A percentile compares a stretch with the other conserved stretches of the same genome.
phyloP scores from a whole-genome alignment of 2,329 filamentous ascomycete genomes.

The Aspergillus texensis region DNA sequence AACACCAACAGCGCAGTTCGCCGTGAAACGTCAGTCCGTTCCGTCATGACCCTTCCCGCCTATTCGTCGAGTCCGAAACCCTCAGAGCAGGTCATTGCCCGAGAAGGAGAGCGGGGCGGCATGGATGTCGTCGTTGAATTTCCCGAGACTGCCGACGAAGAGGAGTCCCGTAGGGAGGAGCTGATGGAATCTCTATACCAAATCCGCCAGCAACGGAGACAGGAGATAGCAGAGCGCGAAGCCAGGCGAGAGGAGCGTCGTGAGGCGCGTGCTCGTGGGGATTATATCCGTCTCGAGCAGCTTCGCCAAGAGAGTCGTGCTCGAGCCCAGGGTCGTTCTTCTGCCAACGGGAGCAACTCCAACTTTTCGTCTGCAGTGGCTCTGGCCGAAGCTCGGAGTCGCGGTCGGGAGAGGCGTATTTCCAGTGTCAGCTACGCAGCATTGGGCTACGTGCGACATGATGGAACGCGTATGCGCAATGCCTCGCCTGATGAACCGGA shows the following conservation, averaged over 20 bases:
- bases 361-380: conserved; percentile 38
- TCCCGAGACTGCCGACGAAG: conserved; percentile 76
- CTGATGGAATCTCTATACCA: conserved; percentile 95
- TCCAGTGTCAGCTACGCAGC: conserved; percentile 53
- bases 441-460: conserved; percentile 52
- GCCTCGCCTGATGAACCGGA: conserved; percentile 51
- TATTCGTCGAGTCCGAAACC: conserved; percentile 75
- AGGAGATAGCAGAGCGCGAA: conserved; percentile 76
- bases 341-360: conserved; percentile 38
- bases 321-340: conserved; percentile 42
- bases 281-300: conserved; percentile 68
- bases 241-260: conserved; percentile 69
- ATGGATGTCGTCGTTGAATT: conserved; percentile 89
- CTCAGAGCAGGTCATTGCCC: conserved; percentile 78
- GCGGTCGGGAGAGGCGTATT: conserved; percentile 48
- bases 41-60: conserved; percentile 89
- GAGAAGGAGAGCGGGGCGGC: conserved; percentile 87
- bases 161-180: conserved; percentile 76
- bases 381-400: conserved; percentile 48
- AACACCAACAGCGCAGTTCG: conserved; percentile 57
- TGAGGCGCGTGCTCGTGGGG: conserved; percentile 73
- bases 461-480: conserved; percentile 51
- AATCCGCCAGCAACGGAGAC: conserved; percentile 76
- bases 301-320: conserved; percentile 60
- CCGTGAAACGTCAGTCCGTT: conserved; percentile 82